phyloP scores from a whole-genome alignment of 1,139 yeast species.

The Hyphopichia wangnamkhiaoensis region DNA sequence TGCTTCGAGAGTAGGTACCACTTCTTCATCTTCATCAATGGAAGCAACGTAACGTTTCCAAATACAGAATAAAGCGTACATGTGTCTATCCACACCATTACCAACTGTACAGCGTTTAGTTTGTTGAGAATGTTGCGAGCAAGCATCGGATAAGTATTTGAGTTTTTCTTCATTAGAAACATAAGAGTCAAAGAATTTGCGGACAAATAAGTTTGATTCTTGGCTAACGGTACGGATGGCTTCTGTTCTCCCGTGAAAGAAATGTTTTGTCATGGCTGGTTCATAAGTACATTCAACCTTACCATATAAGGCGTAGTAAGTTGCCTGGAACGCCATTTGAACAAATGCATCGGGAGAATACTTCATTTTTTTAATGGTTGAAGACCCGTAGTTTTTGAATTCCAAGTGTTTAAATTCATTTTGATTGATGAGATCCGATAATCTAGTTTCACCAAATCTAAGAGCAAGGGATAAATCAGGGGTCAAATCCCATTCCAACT shows the following conservation, averaged over 20 bases:
- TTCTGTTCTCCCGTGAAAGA: conserved; percentile 89
- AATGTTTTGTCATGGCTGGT: conserved; percentile 92
- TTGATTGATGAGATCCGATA: conserved; percentile 84
- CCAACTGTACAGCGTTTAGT: conserved; percentile 75
- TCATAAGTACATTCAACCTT: conserved; percentile 92
- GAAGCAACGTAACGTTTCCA: conserved; percentile 74
- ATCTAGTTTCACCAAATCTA: conserved; percentile 87
- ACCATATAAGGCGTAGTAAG: conserved; percentile 89
- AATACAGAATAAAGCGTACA: conserved; percentile 82
- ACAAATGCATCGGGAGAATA: conserved; percentile 93
- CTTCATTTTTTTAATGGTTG: conserved; percentile 78
- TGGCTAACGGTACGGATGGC: conserved; percentile 83
- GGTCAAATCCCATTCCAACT: conserved; percentile 85
- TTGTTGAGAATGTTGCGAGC: conserved; percentile 65
- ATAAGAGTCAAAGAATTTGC: conserved; percentile 76
- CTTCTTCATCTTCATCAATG: conserved; percentile 18
- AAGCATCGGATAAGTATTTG: conserved; percentile 63
- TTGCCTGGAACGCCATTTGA: conserved; percentile 93
- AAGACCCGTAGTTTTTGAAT: conserved; percentile 74
- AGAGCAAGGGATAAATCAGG: conserved; percentile 74
- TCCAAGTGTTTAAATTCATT: conserved; percentile 85
- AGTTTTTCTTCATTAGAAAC: conserved; percentile 64
- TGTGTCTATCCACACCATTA: conserved; percentile 85
- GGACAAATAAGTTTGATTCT: conserved; percentile 79
- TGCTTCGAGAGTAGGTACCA: conserved; percentile 8